A percentile compares a stretch with the other conserved stretches of the same genome.
Conservation (phyloP, 2,329 filamentous ascomycete species). For the Aureobasidium lini region DNA sequence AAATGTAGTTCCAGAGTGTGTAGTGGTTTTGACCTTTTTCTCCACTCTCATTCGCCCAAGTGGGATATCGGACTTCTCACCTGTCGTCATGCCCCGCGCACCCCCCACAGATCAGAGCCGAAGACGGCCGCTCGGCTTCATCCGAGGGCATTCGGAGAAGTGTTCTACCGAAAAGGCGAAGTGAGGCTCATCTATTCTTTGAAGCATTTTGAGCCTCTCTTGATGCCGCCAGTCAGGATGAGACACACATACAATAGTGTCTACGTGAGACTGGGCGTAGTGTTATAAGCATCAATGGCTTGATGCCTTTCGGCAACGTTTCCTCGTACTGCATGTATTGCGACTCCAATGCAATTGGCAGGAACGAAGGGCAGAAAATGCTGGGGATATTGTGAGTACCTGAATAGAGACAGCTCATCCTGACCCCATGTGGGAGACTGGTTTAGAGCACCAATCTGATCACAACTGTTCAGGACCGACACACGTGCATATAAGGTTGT, state of each 20-base stretch:
- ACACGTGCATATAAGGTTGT: constrained; percentile 8
- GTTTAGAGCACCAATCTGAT: not conserved
- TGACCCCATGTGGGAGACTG: not conserved
- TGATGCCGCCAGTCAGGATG: no score
- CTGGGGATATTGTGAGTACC: not conserved
- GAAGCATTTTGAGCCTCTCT: not conserved
- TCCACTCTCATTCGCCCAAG: constrained; percentile 5
- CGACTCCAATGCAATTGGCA: not conserved
- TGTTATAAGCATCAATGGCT: no score
- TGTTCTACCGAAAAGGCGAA: not conserved
- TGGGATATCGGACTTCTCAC: constrained; percentile 9
- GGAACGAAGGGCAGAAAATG: not conserved
- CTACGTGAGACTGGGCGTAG: no score
- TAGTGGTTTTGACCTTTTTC: constrained; percentile 2
- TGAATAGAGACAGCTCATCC: not conserved
- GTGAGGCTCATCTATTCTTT: not conserved
- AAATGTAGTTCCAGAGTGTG: not conserved
- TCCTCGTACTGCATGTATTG: no score
- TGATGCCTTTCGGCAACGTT: not conserved
- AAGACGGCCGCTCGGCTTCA: not conserved
- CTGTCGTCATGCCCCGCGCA: constrained; percentile 5
- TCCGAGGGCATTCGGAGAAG: not conserved
- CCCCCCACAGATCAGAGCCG: not conserved
- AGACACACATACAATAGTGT: no score
- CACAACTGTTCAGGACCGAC: not conserved